Base-by-base conservation (phyloP, 352 stramenopile genomes). In the Globisporangium heterothallicum region DNA sequence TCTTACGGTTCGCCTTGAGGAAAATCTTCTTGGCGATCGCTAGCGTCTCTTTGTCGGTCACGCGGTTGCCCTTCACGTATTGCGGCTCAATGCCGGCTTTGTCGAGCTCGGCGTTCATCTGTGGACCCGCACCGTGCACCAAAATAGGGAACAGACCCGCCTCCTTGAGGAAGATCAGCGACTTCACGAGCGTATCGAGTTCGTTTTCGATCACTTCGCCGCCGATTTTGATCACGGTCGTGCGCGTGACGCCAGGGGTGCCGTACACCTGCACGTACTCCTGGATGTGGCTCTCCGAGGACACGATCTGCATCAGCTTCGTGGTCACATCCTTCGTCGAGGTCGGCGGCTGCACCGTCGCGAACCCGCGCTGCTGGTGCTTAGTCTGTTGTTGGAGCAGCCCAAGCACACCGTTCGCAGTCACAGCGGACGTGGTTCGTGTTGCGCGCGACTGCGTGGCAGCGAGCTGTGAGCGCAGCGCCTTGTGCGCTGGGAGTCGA, bases 191-290 rank as follows among this genome's bases (percentile, higher is more conserved):
- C 63, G 77, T 86, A 42, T 88, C 76, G 26, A 94, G 74, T 60
- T 96, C 84, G 53, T 92, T 74, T 59, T 92, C 82, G 49, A 96
- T 85, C 26, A 96, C 83, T 32, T 95, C 86, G 26, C 86, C 86
- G 47, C 86, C 86, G 46, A 95, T 92, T 63, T 96, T 96, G 56
- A 96, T 93, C 8, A 96, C 84, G 0, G 83, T 88, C 42, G 78
- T 89, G 58, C 75, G 83, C 54, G 70, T 75, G 32, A 72, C 71
- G 48, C 78, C 80, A 2, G 83, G 80, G 24, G 72, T 87, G 42
- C 80, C 70, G 58, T 93, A 93, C 56, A 88, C 64, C 53, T 72
- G 63, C 44, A 79, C 57, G 62, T 89, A 91, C 63, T 91, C 79
- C 18, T 78, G 54, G 16, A 91, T 68, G 42, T 85, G 78, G 10